Evolutionary conservation across 139 green algal species (phyloP).

Genomic region (Chlamydomonas sp.): DNA sequence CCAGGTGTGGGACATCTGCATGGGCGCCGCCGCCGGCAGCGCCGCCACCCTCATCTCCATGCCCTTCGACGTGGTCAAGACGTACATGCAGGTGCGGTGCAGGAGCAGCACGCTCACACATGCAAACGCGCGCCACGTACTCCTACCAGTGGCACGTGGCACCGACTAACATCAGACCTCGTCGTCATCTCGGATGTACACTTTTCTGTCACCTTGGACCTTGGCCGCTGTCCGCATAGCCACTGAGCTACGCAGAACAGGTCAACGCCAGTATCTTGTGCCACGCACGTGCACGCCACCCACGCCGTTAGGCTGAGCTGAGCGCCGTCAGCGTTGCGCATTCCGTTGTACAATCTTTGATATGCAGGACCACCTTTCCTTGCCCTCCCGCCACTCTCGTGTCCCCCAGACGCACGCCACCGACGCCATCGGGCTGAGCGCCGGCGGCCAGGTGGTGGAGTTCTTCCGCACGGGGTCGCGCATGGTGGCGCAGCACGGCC

Average conservation of each 20-base stretch:
- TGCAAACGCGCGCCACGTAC: background rate
- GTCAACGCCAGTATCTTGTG: too few species aligned
- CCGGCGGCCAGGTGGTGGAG: conserved; percentile 6
- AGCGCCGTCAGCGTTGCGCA: too few species aligned
- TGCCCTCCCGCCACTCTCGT: too few species aligned
- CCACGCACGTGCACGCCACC: too few species aligned
- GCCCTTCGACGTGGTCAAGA: conserved; percentile 81
- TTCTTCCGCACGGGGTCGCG: conserved; percentile 58
- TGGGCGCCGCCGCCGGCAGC: conserved; percentile 67
- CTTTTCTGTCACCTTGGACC: too few species aligned
- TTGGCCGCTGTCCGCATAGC: too few species aligned
- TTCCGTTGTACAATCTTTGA: too few species aligned
- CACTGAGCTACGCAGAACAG: too few species aligned
- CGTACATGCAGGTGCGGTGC: conserved; percentile 63
- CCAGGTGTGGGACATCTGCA: conserved; percentile 59
- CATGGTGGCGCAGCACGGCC: conserved; percentile 53
- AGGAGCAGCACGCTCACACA: background rate
- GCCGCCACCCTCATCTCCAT: conserved; percentile 74
- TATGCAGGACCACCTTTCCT: too few species aligned
- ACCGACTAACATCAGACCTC: too few species aligned
- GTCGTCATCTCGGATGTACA: too few species aligned
- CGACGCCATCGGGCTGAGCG: background rate
- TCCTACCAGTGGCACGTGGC: background rate
- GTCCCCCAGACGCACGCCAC: conserved; percentile 18
- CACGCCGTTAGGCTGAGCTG: too few species aligned